Base-by-base conservation (phyloP, 148 eudicot species). In the Rhododendron mucronatum region DNA sequence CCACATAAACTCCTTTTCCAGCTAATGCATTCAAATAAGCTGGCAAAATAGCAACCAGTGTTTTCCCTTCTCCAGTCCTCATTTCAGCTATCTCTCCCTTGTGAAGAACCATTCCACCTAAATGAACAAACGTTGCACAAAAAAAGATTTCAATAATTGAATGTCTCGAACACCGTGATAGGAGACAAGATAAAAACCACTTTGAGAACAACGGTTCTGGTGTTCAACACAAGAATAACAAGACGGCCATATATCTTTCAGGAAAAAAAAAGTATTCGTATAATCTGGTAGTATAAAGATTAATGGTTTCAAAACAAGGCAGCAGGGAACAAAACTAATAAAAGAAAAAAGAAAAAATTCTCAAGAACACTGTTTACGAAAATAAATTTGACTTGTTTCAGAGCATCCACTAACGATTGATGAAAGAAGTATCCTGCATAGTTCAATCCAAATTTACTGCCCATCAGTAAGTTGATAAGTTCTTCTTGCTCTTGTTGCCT, bases 61-160 rank as follows among this genome's bases (percentile, higher is more conserved):
- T 97, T 92, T 97, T 97, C 86, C 99, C 99, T 90, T 97, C 99
- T 83, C 99, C 99, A 2, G 99, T 97, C 90, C 98, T 95, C 99
- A 97, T 97, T 92, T 97, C 99, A 59, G 98, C 98, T 84, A 97
- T 97, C 85, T 97, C 95, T 74, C 98, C 98, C 71, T 92, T 94
- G 86, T 97, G 98, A 84, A 97, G 95, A 82, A 97, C 99, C 92
- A 97, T 97, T 23, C 99, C 99, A 84, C 99, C 99, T 96, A 85
- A 67, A 78, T 83, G 61, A 76, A 39, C 16, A 83, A 50, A 50
- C 16, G 28, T 30, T 35, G 23, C 18, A 4, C 20, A 41, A 37
- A 16, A 47, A 13, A 15, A 47, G 33, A 26, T 65, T 20, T 67
- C 74, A 67, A n/a, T 67, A 26, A 11, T 41, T 73, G 75, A 55